phyloP scores from a whole-genome alignment of 305 asterid species.

The Coffea humblotiana region DNA sequence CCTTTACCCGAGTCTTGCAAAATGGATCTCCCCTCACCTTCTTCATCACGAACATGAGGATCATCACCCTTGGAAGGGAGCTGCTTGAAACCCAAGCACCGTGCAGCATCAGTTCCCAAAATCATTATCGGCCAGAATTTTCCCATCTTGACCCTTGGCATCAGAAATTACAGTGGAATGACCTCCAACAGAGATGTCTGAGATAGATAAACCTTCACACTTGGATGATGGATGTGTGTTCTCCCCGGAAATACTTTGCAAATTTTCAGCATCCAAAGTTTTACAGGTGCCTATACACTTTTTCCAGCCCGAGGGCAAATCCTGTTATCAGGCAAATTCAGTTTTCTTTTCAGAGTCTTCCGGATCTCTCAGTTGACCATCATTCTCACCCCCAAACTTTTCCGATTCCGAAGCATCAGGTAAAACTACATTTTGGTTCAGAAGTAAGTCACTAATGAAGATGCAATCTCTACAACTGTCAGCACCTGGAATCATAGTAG shows the following conservation, averaged over 20 bases:
- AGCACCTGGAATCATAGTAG: conserved; percentile 23
- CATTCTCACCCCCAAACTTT: conserved; percentile 23
- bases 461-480: conserved; percentile 32
- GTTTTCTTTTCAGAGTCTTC: conserved; percentile 25
- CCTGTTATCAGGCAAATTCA: conserved; percentile 34
- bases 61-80: conserved; percentile 32
- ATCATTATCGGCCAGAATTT: conserved; percentile 27
- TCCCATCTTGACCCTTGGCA: conserved; percentile 30
- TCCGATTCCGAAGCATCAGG: conserved; percentile 18
- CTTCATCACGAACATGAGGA: conserved; percentile 24
- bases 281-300: conserved; percentile 22
- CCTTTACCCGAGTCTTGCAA: conserved; percentile 42
- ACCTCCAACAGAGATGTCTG: conserved; percentile 34
- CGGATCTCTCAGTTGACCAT: conserved; percentile 11
- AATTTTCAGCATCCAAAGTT: conserved; percentile 30
- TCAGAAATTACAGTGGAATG: conserved; percentile 27
- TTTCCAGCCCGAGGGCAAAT: conserved; percentile 22
- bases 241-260: conserved; percentile 25
- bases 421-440: conserved; percentile 17
- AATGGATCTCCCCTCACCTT: conserved; percentile 12
- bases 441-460: conserved; percentile 6
- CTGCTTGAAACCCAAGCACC: conserved; percentile 16
- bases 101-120: conserved; percentile 24
- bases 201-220: conserved; percentile 32
- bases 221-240: conserved; percentile 19